Percentiles rank a stretch among this genome's conserved stretches.
Evolutionary conservation across 495 filamentous ascomycete species (phyloP).

Genomic region (Hypoxylon lienhwacheense): DNA sequence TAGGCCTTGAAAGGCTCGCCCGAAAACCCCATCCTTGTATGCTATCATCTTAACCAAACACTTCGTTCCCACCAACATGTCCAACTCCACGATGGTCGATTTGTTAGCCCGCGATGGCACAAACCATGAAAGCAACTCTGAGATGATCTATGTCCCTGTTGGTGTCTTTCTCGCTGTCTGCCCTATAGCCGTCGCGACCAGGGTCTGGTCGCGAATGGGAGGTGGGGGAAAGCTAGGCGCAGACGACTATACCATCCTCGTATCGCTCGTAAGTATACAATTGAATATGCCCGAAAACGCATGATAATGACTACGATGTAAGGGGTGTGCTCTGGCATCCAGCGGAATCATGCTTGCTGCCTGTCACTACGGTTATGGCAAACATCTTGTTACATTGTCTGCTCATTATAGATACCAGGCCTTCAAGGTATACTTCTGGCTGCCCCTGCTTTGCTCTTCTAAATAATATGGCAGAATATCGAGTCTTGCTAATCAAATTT

Average conservation of each 20-base stretch:
- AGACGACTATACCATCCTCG: conserved; percentile 39
- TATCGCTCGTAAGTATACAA: conserved; percentile 31
- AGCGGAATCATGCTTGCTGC: conserved; percentile 36
- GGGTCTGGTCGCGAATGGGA: conserved; percentile 34
- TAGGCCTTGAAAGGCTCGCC: neutral
- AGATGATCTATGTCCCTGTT: conserved; percentile 31
- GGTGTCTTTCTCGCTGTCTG: conserved; percentile 36
- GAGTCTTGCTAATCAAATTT: conserved; percentile 3
- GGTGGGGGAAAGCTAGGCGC: conserved; percentile 32
- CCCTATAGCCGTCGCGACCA: conserved; percentile 26
- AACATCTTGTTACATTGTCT: conserved; percentile 24
- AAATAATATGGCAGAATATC: neutral
- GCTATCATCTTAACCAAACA: neutral
- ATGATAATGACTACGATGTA: neutral
- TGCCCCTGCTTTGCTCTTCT: neutral
- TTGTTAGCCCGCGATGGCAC: neutral
- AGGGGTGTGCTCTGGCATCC: conserved; percentile 31
- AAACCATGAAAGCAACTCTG: conserved; percentile 20
- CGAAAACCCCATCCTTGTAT: neutral
- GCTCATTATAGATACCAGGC: conserved; percentile 25
- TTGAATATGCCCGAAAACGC: neutral
- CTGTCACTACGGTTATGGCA: conserved; percentile 38
- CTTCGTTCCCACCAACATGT: conserved; percentile 3
- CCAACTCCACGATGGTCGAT: neutral
- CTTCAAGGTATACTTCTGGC: conserved; percentile 26